Percentiles rank a stretch among this genome's conserved stretches.
phyloP scores from a whole-genome alignment of 768 basidiomycete genomes.

The Lentinula sp. region DNA sequence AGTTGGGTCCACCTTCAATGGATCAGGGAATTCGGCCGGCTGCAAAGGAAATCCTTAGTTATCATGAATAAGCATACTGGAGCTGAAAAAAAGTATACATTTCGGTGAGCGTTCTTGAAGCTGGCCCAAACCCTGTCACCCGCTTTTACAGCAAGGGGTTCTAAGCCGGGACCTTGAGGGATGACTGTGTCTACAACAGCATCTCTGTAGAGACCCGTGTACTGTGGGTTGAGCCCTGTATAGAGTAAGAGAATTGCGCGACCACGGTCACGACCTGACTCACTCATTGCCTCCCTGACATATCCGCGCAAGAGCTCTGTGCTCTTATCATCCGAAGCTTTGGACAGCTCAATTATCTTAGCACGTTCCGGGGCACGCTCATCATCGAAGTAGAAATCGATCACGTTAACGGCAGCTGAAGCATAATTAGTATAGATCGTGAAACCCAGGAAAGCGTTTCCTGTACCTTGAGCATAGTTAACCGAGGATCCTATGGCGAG shows the following conservation, averaged over 20 bases:
- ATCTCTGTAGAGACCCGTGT: conserved; percentile 33
- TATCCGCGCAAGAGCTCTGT: conserved; percentile 38
- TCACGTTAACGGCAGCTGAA: conserved; percentile 36
- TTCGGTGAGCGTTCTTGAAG: conserved; percentile 37
- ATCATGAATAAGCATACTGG: not conserved
- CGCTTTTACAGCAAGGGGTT: conserved; percentile 28
- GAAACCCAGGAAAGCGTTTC: not conserved
- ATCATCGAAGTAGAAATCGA: conserved; percentile 50
- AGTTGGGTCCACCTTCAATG: conserved; percentile 29
- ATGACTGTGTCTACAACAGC: conserved; percentile 26
- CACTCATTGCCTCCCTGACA: conserved; percentile 46
- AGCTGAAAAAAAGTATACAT: conserved; percentile 19
- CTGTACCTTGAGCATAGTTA: conserved; percentile 37
- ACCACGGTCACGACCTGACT: conserved; percentile 11
- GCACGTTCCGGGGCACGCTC: conserved; percentile 29
- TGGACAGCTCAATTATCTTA: conserved; percentile 30
- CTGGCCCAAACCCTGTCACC: conserved; percentile 35
- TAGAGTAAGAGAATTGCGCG: not conserved
- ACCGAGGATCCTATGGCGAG: conserved; percentile 42
- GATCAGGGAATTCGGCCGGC: conserved; percentile 38
- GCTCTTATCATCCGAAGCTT: conserved; percentile 24
- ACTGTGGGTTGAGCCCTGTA: conserved; percentile 33
- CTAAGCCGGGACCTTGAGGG: conserved; percentile 26
- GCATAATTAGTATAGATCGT: not conserved
- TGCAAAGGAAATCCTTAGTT: conserved; percentile 9